Conservation (phyloP, 495 filamentous ascomycete genomes). For the Beverwykella pulmonaria region DNA sequence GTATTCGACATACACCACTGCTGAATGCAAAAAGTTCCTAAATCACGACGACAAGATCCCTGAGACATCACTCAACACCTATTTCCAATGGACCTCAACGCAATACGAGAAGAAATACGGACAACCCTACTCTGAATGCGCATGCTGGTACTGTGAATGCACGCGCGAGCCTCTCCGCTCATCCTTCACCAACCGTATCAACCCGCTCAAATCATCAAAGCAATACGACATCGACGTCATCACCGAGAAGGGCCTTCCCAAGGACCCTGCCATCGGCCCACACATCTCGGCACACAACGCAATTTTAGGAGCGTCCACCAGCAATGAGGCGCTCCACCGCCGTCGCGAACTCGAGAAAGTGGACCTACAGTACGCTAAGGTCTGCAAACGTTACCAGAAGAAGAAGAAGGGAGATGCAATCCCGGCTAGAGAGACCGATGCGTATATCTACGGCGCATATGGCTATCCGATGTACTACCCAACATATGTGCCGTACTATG, state of each 20-base stretch:
- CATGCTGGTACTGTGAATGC: constrained; percentile 89
- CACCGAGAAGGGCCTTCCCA: constrained; percentile 49
- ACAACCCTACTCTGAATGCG: constrained; percentile 78
- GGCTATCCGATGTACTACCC: constrained; percentile 57
- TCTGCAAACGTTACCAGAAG: constrained; percentile 56
- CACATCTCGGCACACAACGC: constrained; percentile 77
- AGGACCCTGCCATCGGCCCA: constrained; percentile 55
- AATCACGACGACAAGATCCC: constrained; percentile 88
- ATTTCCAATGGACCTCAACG: constrained; percentile 76
- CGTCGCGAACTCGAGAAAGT: constrained; percentile 48
- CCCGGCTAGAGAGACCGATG: constrained; percentile 57
- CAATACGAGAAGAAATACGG: constrained; percentile 64
- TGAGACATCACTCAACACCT: constrained; percentile 60
- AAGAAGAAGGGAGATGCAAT: constrained; percentile 59
- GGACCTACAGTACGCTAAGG: constrained; percentile 64
- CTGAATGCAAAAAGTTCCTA: constrained; percentile 57
- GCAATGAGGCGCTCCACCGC: neutral
- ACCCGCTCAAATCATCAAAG: constrained; percentile 43
- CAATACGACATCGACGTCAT: constrained; percentile 54
- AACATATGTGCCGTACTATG: constrained; percentile 57
- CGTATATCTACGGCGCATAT: constrained; percentile 55
- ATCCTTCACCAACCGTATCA: constrained; percentile 43
- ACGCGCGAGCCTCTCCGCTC: constrained; percentile 66
- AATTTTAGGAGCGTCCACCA: constrained; percentile 33
- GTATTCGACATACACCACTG: constrained; percentile 63